These are phyloP conservation scores for Vitis hybrid DNA, from an alignment of 177 flowering plant genomes.

Conservation along the genomic window DNA sequence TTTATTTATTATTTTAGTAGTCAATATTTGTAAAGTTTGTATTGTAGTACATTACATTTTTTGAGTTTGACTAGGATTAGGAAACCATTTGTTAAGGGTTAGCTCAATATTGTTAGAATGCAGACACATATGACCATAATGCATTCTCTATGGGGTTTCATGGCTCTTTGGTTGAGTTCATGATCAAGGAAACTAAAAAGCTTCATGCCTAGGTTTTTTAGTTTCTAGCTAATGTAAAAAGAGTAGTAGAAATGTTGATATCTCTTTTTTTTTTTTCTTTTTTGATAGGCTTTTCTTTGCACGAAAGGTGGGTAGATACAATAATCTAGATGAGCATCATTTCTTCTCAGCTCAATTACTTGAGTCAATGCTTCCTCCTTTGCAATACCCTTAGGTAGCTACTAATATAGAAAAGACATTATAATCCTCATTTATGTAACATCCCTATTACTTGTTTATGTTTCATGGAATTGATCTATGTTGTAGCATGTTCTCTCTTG, in stretches of 20 bases:
- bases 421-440: no score
- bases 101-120: slow-evolving; percentile 57
- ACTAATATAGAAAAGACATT: no score
- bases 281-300: not conserved
- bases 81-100: no score
- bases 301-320: slow-evolving; percentile 56
- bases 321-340: slow-evolving; percentile 66
- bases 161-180: slow-evolving; percentile 62
- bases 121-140: slow-evolving; percentile 43
- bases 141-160: slow-evolving; percentile 43
- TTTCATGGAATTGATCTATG: no score
- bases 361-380: slow-evolving; percentile 48
- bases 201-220: slow-evolving; percentile 51
- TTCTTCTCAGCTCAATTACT: slow-evolving; percentile 50
- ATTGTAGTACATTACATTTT: no score
- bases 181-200: slow-evolving; percentile 64
- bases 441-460: no score
- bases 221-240: not conserved
- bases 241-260: not conserved
- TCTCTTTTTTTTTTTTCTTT: not conserved
- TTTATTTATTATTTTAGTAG: no score
- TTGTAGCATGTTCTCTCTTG: no score
- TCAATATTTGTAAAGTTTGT: no score
- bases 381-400: slow-evolving; percentile 52
- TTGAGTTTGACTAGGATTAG: no score